These are phyloP conservation scores for Cardiospermum halicacabum DNA, from an alignment of 345 rosid genomes.

Conservation along the genomic window DNA sequence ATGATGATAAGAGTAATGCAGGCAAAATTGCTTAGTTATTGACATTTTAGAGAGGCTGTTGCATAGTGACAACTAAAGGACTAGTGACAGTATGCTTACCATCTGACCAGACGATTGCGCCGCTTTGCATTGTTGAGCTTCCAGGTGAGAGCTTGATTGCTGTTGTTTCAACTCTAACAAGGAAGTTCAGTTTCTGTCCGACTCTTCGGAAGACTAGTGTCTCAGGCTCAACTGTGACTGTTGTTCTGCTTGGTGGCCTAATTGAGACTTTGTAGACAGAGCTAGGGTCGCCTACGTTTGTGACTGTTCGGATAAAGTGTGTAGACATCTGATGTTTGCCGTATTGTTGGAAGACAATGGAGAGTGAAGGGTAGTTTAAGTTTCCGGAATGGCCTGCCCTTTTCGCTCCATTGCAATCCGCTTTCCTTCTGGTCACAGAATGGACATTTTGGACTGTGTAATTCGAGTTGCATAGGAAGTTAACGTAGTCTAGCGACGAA, in stretches of 20 bases:
- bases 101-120: conserved; percentile 77
- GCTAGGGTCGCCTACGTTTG: conserved; percentile 66
- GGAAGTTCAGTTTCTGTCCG: conserved; percentile 69
- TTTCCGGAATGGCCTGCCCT: conserved; percentile 72
- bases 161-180: conserved; percentile 46
- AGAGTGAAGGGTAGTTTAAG: conserved; percentile 73
- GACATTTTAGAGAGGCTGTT: conserved; percentile 62
- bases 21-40: conserved; percentile 11
- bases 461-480: conserved; percentile 73
- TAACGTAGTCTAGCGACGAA: conserved; percentile 57
- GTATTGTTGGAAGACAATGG: conserved; percentile 59
- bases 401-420: conserved; percentile 61
- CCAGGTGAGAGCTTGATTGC: conserved; percentile 52
- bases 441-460: conserved; percentile 57
- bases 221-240: conserved; percentile 57
- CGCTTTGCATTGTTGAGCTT: conserved; percentile 51
- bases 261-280: conserved; percentile 46
- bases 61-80: conserved; percentile 83
- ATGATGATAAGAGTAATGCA: conserved; percentile 5
- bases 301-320: conserved; percentile 73
- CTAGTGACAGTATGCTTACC: conserved; percentile 77
- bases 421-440: conserved; percentile 54
- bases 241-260: conserved; percentile 54
- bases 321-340: conserved; percentile 56
- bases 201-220: conserved; percentile 54